Evolutionary conservation across 2,329 filamentous ascomycete genomes (phyloP), one percentile per base, ranked within the genome.

Genomic region (Aciculosporium take): DNA sequence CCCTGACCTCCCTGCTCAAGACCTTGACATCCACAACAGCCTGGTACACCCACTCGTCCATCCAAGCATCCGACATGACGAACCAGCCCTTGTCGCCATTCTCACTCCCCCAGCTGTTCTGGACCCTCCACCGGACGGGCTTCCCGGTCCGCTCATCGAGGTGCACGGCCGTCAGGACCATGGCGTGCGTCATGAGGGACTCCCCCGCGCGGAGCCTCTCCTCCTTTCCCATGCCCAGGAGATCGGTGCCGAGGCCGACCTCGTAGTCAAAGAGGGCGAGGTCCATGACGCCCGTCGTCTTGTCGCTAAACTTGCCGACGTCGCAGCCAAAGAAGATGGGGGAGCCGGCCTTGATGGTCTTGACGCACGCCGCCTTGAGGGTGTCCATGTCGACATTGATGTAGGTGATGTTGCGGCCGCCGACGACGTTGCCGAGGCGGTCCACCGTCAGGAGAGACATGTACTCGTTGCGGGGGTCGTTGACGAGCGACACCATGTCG

Each of bases 251-350:
- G 61, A 94, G 86, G n/a, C 84, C 86, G 1, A 93, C 72, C 51
- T 82, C 74, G 59, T 89, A 91, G 59, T 91, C 80, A 53, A 81
- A 76, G 4, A 94, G 66, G 1, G 72, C 69, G 1, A 80, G 71
- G 57, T 94, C 86, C 83, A 94, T 87, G 55, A 94, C 76, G 13
- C 86, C 86, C 2, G 71, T 68, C 1, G 51, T 52, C 0, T 64
- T 66, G 55, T 88, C 79, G 42, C 76, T 82, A 60, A 81, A 88
- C 58, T 94, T 84, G 47, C 85, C 86, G 0, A 94, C 86, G 53
- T 94, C 87, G 39, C 75, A 82, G 43, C 87, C 87, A 56, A 94
- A 94, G 70, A 94, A 94, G 39, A 94, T 74, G 8, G 87, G 86
- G 5, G 84, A 63, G 1, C 84, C 85, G 9, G 79, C 77, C 54